Evolutionary conservation across 352 stramenopile species (phyloP), one percentile per base, ranked within the genome.

Genomic region (Phytophthora boehmeriae): DNA sequence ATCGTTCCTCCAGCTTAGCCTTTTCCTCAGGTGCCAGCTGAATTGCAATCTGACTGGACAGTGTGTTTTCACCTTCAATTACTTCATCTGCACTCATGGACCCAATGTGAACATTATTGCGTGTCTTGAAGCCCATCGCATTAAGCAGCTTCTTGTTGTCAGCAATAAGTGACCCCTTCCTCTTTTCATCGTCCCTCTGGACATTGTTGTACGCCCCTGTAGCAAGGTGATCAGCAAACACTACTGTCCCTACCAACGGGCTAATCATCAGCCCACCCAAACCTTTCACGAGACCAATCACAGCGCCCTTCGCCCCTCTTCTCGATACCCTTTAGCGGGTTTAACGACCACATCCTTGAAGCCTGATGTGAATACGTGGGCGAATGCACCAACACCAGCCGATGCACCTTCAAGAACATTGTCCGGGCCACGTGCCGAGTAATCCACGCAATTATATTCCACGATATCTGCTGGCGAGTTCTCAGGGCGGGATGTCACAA

Each of bases 341-440:
- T 86, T 80, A 9, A 83, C 65, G 45, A 93, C 70, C 1, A 93
- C 59, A 56, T 88, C 80, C 41, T 82, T 84, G n/a, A 93, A 61
- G 1, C 73, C 75, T 8, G 71, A 78, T 22, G 76, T 80, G 34
- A 93, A 73, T 28, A 90, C 81, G 52, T 91, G 80, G 32, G 87
- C 51, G 22, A 93, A 78, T 4, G 79, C 81, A 4, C 73, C 83
- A 10, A 80, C 60, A 34, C 83, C 83, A 55, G 80, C 73, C 20
- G 71, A 69, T 11, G 73, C 75, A 16, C 83, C 81, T 58, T 78
- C 59, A 8, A 90, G 41, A 32, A 68, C 65, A 34, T 82, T 89
- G 8, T 78, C 67, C 0, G 84, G 84, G 0, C 84, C 84, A 53
- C 80, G 76, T 6, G 76, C 71, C 0, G 66, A 74, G 59, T 91